Evolutionary conservation across 352 stramenopile genomes (phyloP), one percentile per base, ranked within the genome.

Genomic region (Pythium chondricola): DNA sequence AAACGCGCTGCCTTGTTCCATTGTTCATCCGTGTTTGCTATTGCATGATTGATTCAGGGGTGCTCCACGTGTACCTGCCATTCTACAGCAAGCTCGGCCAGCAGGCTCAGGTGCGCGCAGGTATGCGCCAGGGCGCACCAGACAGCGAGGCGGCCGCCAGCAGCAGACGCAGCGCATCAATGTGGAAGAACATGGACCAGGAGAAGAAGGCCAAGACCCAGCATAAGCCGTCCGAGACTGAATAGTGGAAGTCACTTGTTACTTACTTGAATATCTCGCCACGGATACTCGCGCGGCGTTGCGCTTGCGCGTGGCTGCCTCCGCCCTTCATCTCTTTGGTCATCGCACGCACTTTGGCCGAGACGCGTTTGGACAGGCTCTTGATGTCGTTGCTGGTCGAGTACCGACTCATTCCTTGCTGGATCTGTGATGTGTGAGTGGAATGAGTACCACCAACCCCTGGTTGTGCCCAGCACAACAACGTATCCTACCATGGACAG

Each of bases 131-230:
- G 11, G 31, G 22, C 17, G 33, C 20, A 16, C 27, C 52, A 13
- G 18, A 50, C 31, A 35, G 32, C 6, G 40, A 48, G 16, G 20
- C 20, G n/a, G n/a, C n/a, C n/a, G n/a, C n/a, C n/a, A n/a, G n/a
- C 22, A 43, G 21, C 18, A n/a, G 38, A 18, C 64, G 48, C 16
- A 63, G 58, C 25, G 57, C 64, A 36, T 73, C 64, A 3, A 73
- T 73, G 64, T 73, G 64, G 64, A 73, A 73, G 53, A 73, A 73
- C 47, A 67, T 73, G 60, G 58, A 68, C 31, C 49, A 50, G 40
- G 27, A 45, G 21, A 57, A 57, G 41, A 33, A 45, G 32, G 18
- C 27, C 11, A 39, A 57, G 41, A 24, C 16, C 14, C 42, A 48
- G 31, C 4, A 6, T 17, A 6, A 39, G 43, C 21, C 18, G 16